Evolutionary conservation across 2,329 filamentous ascomycete genomes (phyloP), one percentile per base, ranked within the genome.

Genomic region (Dichotomopilus funicola): DNA sequence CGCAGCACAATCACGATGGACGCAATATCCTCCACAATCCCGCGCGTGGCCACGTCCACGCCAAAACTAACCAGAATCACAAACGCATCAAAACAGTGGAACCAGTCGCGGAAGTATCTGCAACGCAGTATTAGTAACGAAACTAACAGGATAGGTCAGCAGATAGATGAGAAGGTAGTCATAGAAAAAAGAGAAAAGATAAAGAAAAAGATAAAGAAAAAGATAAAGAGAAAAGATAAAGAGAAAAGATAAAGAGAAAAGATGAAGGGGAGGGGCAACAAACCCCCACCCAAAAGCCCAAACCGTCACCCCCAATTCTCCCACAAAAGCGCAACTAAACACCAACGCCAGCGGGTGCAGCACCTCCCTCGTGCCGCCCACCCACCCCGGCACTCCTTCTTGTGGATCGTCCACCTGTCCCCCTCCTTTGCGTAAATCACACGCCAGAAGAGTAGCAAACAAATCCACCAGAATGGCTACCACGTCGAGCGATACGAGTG

Each of bases 1-100:
- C 85, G 80, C 45, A 88, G 71, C 4, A 87, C 75, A 34, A 88
- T 76, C 49, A 88, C 77, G n/a, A 88, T 72, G 0, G 82, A 86
- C 1, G 79, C 82, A 47, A 86, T 80, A 64, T 87, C 81, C 67
- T 85, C 81, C 5, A 81, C 69, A 1, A 80, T 69, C 45, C 84
- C 85, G 40, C 78, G 77, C 12, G 84, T 74, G 2, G 82, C 67
- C 27, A 87, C 70, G 62, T 88, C 84, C 53, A 87, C 73, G 35
- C 80, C 65, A 66, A 88, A 87, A 61, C 79, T 80, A 2, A 75
- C 71, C 2, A 86, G 56, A 61, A 88, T 87, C 55, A 88, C 77
- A 19, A 76, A 64, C 0, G 82, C 79, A 67, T 88, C 85, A 56
- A 89, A 81, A 52, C 77, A 71, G 65, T 87, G 84, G 65, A 88